Percentiles rank a stretch among this genome's conserved stretches.
Evolutionary conservation across 1,139 yeast species (phyloP).

Genomic region (Zygosaccharomyces sapae): DNA sequence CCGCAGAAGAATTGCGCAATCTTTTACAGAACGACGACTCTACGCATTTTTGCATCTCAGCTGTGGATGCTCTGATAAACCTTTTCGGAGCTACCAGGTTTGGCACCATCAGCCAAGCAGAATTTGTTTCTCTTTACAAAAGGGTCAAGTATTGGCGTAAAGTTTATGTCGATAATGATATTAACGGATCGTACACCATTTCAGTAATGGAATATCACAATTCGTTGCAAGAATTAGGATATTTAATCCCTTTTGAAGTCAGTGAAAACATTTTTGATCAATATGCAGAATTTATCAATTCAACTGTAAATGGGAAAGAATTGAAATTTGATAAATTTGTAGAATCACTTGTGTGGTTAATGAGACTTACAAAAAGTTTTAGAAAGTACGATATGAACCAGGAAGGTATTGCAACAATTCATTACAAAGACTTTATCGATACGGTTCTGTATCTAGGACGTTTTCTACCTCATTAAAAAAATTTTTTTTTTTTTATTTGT

Average conservation of each 20-base stretch:
- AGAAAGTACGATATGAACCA: constrained; percentile 72
- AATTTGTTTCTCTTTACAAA: constrained; percentile 35
- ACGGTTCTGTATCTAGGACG: constrained; percentile 39
- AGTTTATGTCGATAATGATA: constrained; percentile 37
- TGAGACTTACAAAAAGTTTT: constrained; percentile 74
- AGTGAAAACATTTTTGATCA: constrained; percentile 36
- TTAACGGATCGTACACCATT: constrained; percentile 35
- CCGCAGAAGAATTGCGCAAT: constrained; percentile 36
- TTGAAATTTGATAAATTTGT: constrained; percentile 80
- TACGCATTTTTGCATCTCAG: constrained; percentile 33
- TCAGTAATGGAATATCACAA: constrained; percentile 34
- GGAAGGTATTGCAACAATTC: constrained; percentile 72
- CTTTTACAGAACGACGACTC: constrained; percentile 36
- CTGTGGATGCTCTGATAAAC: constrained; percentile 35
- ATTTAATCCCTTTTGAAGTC: constrained; percentile 35
- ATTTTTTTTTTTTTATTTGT: no score
- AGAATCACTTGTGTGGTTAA: constrained; percentile 70
- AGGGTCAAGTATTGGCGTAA: constrained; percentile 37
- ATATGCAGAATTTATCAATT: constrained; percentile 34
- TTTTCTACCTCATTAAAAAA: constrained; percentile 30
- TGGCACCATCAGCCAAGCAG: constrained; percentile 35
- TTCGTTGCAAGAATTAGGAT: constrained; percentile 35
- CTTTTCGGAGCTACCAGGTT: constrained; percentile 36
- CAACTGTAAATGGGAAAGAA: constrained; percentile 44
- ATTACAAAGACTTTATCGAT: constrained; percentile 72